Evolutionary conservation across 306 rosid species (phyloP).

Genomic region (Medicago truncatula): MtrunA17r5.0-ANR NC_053042.1:33716001-33716500

Average conservation of each 20-base stretch:
- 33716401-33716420: no score
- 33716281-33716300: no score
- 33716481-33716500: not conserved
- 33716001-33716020: slow-evolving; percentile 4
- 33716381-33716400: no score
- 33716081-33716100: not conserved
- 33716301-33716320: no score
- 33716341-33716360: not conserved
- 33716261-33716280: no score
- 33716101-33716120: not conserved
- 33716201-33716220: not conserved
- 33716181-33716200: not conserved
- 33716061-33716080: slow-evolving; percentile 4
- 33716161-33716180: not conserved
- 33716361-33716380: no score
- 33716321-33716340: no score
- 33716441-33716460: no score
- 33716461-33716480: not conserved
- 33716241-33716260: no score
- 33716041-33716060: not conserved
- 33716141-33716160: not conserved
- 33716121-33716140: not conserved
- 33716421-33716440: no score
- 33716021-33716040: slow-evolving; percentile 2
- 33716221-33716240: not conserved